Percentiles rank a stretch among this genome's conserved stretches.
Conservation (phyloP, 192 early-diverging fungal genomes). For the Podila horticola region DNA sequence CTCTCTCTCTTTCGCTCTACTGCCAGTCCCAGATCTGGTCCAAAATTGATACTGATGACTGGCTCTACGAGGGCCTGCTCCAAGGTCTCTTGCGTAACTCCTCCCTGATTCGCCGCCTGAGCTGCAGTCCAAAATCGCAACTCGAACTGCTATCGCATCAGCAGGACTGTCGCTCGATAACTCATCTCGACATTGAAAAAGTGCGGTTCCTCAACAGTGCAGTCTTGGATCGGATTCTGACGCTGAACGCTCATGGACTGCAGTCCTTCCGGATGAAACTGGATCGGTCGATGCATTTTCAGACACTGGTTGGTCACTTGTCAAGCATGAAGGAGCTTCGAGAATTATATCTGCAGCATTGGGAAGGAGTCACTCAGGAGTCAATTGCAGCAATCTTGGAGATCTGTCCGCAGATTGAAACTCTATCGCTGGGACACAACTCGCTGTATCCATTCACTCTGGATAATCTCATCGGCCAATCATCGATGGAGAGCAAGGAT, state of each 20-base stretch:
- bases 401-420: slow-evolving; percentile 23
- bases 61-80: slow-evolving; percentile 22
- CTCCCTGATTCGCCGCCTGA: slow-evolving; percentile 4
- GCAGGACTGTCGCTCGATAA: slow-evolving; percentile 11
- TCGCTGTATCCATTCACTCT: slow-evolving; percentile 35
- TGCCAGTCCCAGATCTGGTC: slow-evolving; percentile 43
- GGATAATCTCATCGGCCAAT: slow-evolving; percentile 6
- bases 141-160: slow-evolving; percentile 11
- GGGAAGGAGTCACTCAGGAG: slow-evolving; percentile 26
- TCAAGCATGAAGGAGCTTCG: slow-evolving; percentile 20
- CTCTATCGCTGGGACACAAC: slow-evolving; percentile 23
- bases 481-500: background rate
- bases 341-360: slow-evolving; percentile 39
- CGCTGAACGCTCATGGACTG: slow-evolving; percentile 10
- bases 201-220: slow-evolving; percentile 25
- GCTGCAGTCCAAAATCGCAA: slow-evolving; percentile 10
- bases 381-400: slow-evolving; percentile 10
- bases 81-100: slow-evolving; percentile 21
- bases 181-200: slow-evolving; percentile 29
- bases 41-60: slow-evolving; percentile 19
- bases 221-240: slow-evolving; percentile 17
- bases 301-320: slow-evolving; percentile 6
- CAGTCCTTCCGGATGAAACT: slow-evolving; percentile 15
- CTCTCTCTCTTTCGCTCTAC: slow-evolving; percentile 17
- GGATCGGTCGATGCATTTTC: slow-evolving; percentile 19